Conservation (phyloP, 1,284 basidiomycete species). For the Marasmius sp. region DNA sequence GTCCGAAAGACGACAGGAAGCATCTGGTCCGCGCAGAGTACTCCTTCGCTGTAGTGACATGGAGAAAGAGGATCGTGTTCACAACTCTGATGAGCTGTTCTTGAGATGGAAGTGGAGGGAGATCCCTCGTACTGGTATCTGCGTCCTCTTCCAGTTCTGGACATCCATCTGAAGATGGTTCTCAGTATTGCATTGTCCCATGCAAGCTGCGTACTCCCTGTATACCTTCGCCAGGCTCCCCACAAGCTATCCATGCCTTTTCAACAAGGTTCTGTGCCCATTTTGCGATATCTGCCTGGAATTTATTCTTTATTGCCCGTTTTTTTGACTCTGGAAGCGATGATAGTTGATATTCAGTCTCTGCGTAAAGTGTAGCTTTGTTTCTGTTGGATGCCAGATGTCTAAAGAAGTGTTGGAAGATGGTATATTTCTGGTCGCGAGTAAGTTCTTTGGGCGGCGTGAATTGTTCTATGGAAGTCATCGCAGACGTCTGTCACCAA, state of each 20-base stretch:
- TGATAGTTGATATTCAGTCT: slow-evolving; percentile 34
- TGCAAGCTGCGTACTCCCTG: neutral
- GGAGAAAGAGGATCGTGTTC: slow-evolving; percentile 51
- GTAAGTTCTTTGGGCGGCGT: slow-evolving; percentile 41
- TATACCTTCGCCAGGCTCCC: slow-evolving; percentile 44
- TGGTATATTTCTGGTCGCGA: slow-evolving; percentile 30
- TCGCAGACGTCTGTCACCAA: neutral
- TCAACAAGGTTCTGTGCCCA: slow-evolving; percentile 49
- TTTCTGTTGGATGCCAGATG: slow-evolving; percentile 50
- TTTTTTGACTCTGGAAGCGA: slow-evolving; percentile 20
- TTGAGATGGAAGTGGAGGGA: slow-evolving; percentile 39
- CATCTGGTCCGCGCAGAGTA: slow-evolving; percentile 56
- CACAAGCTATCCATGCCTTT: slow-evolving; percentile 48
- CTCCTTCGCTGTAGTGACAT: slow-evolving; percentile 46
- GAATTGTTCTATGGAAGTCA: slow-evolving; percentile 23
- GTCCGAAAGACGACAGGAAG: slow-evolving; percentile 43
- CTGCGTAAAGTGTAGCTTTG: slow-evolving; percentile 38
- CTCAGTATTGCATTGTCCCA: neutral
- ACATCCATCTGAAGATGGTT: slow-evolving; percentile 29
- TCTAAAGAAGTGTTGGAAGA: slow-evolving; percentile 47
- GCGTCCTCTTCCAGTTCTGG: slow-evolving; percentile 39
- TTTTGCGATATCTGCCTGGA: slow-evolving; percentile 35
- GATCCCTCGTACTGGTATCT: slow-evolving; percentile 45
- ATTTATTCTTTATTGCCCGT: slow-evolving; percentile 26
- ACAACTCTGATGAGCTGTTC: slow-evolving; percentile 37